These are phyloP conservation scores for Fusarium continuum DNA, from an alignment of 2,329 filamentous ascomycete genomes.

Conservation along the genomic window DNA sequence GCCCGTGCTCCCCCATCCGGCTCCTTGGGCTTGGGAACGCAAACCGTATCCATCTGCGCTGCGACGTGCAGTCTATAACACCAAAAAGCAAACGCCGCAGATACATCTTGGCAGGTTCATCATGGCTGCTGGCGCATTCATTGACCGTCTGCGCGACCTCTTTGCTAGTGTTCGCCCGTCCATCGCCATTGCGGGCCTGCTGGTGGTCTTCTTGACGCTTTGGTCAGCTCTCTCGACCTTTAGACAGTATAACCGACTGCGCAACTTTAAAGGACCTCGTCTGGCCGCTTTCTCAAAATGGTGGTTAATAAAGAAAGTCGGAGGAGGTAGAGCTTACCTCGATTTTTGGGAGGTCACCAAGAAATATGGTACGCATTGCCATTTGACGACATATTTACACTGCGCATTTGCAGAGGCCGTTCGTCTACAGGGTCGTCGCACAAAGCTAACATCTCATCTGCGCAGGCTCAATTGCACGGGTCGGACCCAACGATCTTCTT, in stretches of 20 bases:
- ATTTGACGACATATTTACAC: neutral
- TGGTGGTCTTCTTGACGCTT: constrained; percentile 4
- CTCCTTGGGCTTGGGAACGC: neutral
- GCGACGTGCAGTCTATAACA: neutral
- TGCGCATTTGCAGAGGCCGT: neutral
- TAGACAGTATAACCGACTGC: constrained; percentile 49
- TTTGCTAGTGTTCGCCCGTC: constrained; percentile 5
- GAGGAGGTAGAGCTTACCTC: constrained; percentile 47
- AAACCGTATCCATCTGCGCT: neutral
- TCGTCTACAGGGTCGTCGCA: neutral
- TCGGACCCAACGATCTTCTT: constrained; percentile 54
- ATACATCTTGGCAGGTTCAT: neutral
- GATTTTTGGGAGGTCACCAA: constrained; percentile 49
- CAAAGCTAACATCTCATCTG: neutral
- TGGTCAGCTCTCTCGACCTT: constrained; percentile 34
- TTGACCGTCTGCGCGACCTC: neutral
- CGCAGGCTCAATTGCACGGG: constrained; percentile 50
- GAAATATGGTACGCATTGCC: constrained; percentile 47
- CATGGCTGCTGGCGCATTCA: constrained; percentile 13
- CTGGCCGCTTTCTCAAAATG: constrained; percentile 51
- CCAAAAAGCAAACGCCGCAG: neutral
- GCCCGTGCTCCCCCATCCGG: constrained; percentile 2
- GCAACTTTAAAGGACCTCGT: constrained; percentile 53
- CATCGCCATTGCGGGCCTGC: constrained; percentile 5
- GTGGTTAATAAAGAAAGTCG: constrained; percentile 49